phyloP scores from a whole-genome alignment of 345 rosid genomes.

The Viola odorata region DNA sequence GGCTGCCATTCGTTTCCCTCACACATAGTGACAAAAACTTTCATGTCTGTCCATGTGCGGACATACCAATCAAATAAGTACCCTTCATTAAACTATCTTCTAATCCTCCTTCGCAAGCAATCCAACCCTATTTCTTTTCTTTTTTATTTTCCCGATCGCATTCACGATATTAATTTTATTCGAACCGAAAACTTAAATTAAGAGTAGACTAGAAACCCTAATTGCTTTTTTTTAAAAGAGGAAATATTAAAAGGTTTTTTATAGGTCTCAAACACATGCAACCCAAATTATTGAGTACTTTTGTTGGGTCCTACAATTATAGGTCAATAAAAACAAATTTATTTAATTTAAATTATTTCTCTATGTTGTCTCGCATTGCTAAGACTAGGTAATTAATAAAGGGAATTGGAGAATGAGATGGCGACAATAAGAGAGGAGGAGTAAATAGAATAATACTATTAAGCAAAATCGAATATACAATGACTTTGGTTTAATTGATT shows the following conservation, averaged over 20 bases:
- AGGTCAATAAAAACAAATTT: constrained; percentile 12
- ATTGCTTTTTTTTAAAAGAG: too few relatives aligned
- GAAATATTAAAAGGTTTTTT: neutral
- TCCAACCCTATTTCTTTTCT: neutral
- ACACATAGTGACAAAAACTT: constrained; percentile 8
- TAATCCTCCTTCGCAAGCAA: constrained; percentile 7
- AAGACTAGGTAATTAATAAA: too few relatives aligned
- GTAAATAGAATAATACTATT: neutral
- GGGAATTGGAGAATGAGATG: neutral
- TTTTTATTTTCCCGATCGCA: neutral
- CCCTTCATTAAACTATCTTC: neutral
- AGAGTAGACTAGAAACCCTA: too few relatives aligned
- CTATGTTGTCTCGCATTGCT: too few relatives aligned
- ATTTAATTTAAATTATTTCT: too few relatives aligned
- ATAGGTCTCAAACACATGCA: constrained; percentile 19
- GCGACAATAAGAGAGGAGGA: neutral
- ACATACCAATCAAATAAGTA: constrained; percentile 7
- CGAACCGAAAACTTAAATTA: too few relatives aligned
- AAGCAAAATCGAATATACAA: too few relatives aligned
- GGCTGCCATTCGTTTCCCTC: constrained; percentile 1
- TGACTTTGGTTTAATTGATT: too few relatives aligned
- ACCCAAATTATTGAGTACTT: constrained; percentile 27
- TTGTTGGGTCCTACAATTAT: constrained; percentile 27
- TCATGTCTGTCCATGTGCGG: constrained; percentile 19
- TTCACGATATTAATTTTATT: too few relatives aligned